Conservation (phyloP, 306 rosid genomes). For the Vachellia collinsii region DNA sequence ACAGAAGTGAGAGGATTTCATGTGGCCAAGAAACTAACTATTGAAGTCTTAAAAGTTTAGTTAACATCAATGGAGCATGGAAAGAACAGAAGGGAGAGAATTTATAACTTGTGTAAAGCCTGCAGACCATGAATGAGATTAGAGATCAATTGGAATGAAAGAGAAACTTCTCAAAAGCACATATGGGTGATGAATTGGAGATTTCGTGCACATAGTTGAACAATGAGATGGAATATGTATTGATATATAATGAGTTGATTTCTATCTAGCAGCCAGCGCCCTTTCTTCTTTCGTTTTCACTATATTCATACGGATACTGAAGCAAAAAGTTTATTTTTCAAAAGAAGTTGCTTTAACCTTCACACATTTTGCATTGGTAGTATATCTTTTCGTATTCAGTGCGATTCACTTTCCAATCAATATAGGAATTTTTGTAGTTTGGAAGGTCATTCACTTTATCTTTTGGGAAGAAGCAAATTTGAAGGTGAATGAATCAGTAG, state of each 20-base stretch:
- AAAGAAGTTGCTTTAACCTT: neutral
- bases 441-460: neutral
- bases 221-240: neutral
- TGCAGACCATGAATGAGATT: neutral
- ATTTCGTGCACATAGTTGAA: neutral
- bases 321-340: neutral
- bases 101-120: neutral
- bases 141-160: neutral
- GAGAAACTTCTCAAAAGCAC: neutral
- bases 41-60: neutral
- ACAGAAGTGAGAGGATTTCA: neutral
- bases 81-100: neutral
- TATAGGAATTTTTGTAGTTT: neutral
- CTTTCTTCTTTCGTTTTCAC: neutral
- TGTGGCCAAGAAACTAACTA: neutral
- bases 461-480: neutral
- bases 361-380: neutral
- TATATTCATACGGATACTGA: neutral
- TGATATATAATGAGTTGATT: neutral
- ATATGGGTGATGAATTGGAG: neutral
- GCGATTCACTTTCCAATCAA: neutral
- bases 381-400: neutral
- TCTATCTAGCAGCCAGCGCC: neutral
- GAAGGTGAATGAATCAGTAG: neutral
- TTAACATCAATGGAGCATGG: neutral